Evolutionary conservation across 116 monocot genomes (phyloP).

Genomic region (Zostera marina): DNA sequence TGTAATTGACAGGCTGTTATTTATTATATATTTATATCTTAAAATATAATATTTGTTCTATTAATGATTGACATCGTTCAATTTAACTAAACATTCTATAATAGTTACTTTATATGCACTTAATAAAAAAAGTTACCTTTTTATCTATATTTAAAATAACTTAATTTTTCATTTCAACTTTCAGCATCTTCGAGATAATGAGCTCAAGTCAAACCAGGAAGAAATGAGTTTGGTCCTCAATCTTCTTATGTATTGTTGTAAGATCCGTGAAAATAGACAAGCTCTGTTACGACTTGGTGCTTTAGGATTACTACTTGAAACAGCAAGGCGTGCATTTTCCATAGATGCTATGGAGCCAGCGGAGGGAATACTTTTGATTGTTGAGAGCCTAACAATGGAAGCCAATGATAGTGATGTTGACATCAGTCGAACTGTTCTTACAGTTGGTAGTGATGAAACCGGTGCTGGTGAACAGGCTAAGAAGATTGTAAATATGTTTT

Average conservation of each 20-base stretch:
- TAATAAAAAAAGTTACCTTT: neutral
- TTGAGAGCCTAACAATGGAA: conserved; percentile 85
- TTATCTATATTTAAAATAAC: neutral
- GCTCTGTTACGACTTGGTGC: conserved; percentile 65
- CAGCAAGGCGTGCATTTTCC: conserved; percentile 77
- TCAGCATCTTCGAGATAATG: conserved; percentile 68
- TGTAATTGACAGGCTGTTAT: too few species aligned
- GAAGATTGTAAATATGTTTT: conserved; percentile 90
- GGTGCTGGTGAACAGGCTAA: conserved; percentile 75
- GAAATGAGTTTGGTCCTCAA: conserved; percentile 76
- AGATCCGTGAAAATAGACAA: conserved; percentile 78
- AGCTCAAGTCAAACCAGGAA: conserved; percentile 79
- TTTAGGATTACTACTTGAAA: conserved; percentile 77
- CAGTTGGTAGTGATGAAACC: conserved; percentile 45
- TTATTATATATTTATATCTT: too few species aligned
- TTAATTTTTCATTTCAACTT: conserved; percentile 4
- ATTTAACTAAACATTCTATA: too few species aligned
- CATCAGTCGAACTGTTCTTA: conserved; percentile 46
- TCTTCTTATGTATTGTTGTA: conserved; percentile 94
- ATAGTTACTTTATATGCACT: too few species aligned
- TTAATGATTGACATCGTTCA: too few species aligned
- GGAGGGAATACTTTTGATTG: conserved; percentile 89
- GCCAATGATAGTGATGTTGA: conserved; percentile 84
- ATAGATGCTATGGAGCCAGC: conserved; percentile 94
- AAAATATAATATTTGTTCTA: too few species aligned